Evolutionary conservation across 2,329 filamentous ascomycete genomes (phyloP).

Genomic region (Knufia petricola): DNA sequence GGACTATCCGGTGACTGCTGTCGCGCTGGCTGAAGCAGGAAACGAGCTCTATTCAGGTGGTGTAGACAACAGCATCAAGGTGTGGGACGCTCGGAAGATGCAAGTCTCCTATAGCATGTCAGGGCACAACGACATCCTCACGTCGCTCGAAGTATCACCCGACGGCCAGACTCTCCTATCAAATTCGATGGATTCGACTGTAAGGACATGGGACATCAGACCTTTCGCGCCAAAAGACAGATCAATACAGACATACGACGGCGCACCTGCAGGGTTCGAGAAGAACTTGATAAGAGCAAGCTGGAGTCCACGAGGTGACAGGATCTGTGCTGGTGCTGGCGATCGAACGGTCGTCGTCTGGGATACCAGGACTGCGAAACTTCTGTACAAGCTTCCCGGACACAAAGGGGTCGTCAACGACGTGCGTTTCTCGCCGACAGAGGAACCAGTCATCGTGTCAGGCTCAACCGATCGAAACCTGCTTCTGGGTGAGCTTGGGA

Average conservation of each 20-base stretch:
- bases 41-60: slow-evolving; percentile 92
- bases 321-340: slow-evolving; percentile 77
- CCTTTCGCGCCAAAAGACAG: slow-evolving; percentile 86
- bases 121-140: slow-evolving; percentile 86
- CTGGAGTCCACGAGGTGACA: slow-evolving; percentile 80
- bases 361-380: slow-evolving; percentile 78
- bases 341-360: slow-evolving; percentile 87
- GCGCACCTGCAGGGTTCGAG: slow-evolving; percentile 77
- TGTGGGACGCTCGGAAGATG: slow-evolving; percentile 94
- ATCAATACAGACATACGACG: slow-evolving; percentile 79
- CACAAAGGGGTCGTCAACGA: slow-evolving; percentile 94
- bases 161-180: slow-evolving; percentile 85
- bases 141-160: slow-evolving; percentile 81
- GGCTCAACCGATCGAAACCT: slow-evolving; percentile 82
- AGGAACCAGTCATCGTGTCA: slow-evolving; percentile 78
- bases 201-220: slow-evolving; percentile 89
- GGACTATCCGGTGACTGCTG: slow-evolving; percentile 82
- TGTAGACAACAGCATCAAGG: slow-evolving; percentile 94
- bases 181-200: slow-evolving; percentile 88
- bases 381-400: slow-evolving; percentile 88
- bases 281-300: slow-evolving; percentile 85
- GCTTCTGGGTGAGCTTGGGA: slow-evolving; percentile 66
- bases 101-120: slow-evolving; percentile 75
- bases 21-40: slow-evolving; percentile 84
- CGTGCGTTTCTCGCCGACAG: slow-evolving; percentile 75